These are phyloP conservation scores for Penicillium crustosum DNA, from an alignment of 2,329 filamentous ascomycete species.

Conservation along the genomic window DNA sequence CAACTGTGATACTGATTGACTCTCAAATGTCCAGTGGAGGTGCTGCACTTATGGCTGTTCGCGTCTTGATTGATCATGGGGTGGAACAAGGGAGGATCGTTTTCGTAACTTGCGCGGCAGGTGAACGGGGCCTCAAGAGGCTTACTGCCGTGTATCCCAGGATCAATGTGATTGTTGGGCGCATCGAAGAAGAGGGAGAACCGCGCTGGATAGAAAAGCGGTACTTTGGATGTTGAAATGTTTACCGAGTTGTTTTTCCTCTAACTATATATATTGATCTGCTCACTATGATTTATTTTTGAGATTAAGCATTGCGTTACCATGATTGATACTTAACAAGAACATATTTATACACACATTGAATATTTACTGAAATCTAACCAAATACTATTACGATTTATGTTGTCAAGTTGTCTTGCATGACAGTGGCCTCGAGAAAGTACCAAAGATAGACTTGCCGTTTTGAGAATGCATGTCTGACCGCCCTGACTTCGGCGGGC, in stretches of 20 bases:
- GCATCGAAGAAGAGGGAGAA: conserved; percentile 77
- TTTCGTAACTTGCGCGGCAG: conserved; percentile 89
- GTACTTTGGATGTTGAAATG: conserved; percentile 76
- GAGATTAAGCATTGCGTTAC: not conserved
- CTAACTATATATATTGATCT: conserved; percentile 6
- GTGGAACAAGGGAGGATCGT: conserved; percentile 82
- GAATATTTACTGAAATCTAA: not conserved
- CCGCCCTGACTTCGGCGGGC: conserved; percentile 2
- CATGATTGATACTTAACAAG: not conserved
- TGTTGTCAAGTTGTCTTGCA: not conserved
- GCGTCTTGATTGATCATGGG: conserved; percentile 92
- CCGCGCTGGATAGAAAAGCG: conserved; percentile 85
- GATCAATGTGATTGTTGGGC: conserved; percentile 81
- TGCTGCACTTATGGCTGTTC: conserved; percentile 84
- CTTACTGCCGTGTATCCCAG: conserved; percentile 85
- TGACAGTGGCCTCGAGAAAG: not conserved
- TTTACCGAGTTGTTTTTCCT: not conserved
- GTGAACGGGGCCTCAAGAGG: conserved; percentile 77
- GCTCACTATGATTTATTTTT: not conserved
- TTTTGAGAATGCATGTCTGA: conserved; percentile 1
- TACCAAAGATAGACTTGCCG: not conserved
- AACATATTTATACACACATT: not conserved
- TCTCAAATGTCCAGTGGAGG: conserved; percentile 94
- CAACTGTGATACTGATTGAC: conserved; percentile 82
- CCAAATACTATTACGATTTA: not conserved